Evolutionary conservation across 1,284 basidiomycete species (phyloP).

Genomic region (Boletus semigastroideus): DNA sequence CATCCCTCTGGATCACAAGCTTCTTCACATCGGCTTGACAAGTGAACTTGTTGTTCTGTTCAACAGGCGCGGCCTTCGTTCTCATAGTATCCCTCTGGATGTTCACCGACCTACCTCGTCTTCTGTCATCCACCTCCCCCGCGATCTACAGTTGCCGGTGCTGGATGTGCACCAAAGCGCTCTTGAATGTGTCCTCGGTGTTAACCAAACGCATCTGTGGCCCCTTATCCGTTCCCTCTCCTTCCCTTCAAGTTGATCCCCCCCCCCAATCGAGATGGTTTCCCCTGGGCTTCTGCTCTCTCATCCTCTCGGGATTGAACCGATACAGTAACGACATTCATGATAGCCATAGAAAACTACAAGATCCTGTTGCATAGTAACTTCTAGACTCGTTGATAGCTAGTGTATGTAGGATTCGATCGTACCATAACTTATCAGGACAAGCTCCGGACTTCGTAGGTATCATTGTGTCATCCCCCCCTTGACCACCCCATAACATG

Average conservation of each 20-base stretch:
- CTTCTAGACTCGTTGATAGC: slow-evolving; percentile 3
- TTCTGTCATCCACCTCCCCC: slow-evolving; percentile 37
- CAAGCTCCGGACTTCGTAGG: too few relatives aligned
- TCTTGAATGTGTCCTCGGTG: slow-evolving; percentile 15
- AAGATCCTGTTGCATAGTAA: slow-evolving; percentile 1
- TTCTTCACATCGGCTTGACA: slow-evolving; percentile 84
- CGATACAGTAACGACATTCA: slow-evolving; percentile 26
- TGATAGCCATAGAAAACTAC: slow-evolving; percentile 8
- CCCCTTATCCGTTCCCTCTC: slow-evolving; percentile 76
- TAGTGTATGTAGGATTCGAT: not conserved
- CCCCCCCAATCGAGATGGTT: slow-evolving; percentile 44
- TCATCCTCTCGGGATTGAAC: slow-evolving; percentile 3
- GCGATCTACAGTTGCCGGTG: slow-evolving; percentile 3
- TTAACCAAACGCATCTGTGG: slow-evolving; percentile 33
- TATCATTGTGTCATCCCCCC: not conserved
- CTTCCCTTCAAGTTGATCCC: slow-evolving; percentile 70
- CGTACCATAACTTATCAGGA: not conserved
- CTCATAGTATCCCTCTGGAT: slow-evolving; percentile 95
- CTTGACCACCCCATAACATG: too few relatives aligned
- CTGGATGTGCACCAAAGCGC: slow-evolving; percentile 18
- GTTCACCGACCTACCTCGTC: slow-evolving; percentile 76
- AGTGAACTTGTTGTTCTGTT: slow-evolving; percentile 94
- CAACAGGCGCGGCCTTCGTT: slow-evolving; percentile 90
- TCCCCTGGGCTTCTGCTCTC: slow-evolving; percentile 14
- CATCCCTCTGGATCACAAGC: slow-evolving; percentile 67